These are phyloP conservation scores for Auriscalpium vulgare DNA, from an alignment of 768 basidiomycete species.

Conservation along the genomic window DNA sequence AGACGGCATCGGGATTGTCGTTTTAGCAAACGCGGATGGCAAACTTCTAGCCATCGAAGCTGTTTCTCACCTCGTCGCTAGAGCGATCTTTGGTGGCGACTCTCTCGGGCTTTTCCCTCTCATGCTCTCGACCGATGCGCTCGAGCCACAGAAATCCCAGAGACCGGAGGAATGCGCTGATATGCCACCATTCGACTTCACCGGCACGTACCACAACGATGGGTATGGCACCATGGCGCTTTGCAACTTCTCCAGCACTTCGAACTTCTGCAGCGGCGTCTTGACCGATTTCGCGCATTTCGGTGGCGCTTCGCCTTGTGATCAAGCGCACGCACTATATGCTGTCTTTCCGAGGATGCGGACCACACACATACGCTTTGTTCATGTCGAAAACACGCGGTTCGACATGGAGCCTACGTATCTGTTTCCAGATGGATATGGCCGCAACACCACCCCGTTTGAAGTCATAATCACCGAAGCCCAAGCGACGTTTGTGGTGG, in stretches of 20 bases:
- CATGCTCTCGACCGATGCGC: too few relatives aligned
- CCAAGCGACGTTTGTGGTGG: not conserved
- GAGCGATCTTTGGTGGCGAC: not conserved
- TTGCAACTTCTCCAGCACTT: not conserved
- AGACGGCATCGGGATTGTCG: slow-evolving; percentile 2
- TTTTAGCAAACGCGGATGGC: slow-evolving; percentile 4
- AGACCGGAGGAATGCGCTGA: not conserved
- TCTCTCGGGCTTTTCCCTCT: too few relatives aligned
- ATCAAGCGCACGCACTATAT: not conserved
- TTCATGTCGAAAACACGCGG: not conserved
- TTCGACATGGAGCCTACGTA: not conserved
- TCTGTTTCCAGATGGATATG: not conserved
- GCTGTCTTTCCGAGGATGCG: not conserved
- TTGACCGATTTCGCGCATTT: not conserved
- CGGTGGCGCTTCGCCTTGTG: not conserved
- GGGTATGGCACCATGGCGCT: not conserved
- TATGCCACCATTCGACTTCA: not conserved
- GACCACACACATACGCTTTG: not conserved
- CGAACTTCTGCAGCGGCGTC: not conserved
- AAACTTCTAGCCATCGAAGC: not conserved
- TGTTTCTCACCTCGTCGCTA: not conserved
- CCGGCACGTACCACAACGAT: not conserved
- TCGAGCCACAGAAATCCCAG: not conserved
- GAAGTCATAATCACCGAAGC: not conserved
- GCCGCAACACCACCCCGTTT: not conserved